Evolutionary conservation across 306 rosid genomes (phyloP), one percentile per base, ranked within the genome.

Genomic region (Sphenostylis stenocarpa): DNA sequence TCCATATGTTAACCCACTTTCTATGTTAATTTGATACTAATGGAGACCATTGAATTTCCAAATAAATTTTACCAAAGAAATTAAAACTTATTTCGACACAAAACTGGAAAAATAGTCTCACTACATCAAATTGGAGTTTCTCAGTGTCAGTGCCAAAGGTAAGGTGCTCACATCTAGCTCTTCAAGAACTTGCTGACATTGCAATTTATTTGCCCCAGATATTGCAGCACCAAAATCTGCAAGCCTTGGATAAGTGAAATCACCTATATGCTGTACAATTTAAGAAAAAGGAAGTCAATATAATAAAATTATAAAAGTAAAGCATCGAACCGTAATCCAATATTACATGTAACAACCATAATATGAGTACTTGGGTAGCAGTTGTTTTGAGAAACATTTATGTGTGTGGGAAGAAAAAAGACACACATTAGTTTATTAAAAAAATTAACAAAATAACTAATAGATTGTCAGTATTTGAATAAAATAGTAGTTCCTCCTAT

Each of bases 151-250:
- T 68, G 60, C 23, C 52, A 28, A 69, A 77, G 57, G 77, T 84
- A 80, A 33, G 26, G 28, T 31, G 68, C 97, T 84, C 84, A 96
- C 99, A 84, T 96, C 99, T 78, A 96, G 86, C 88, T 96, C 99
- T 87, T 91, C 99, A 88, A 96, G 99, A 69, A 96, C 99, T 88
- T 87, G 80, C 70, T 96, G 99, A 83, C 99, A 91, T 80, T 91
- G 98, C 75, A 91, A 86, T 85, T 96, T 96, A 84, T 96, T 96
- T 63, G 97, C 99, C 79, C 99, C 99, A 67, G 99, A 96, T 88
- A 96, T 96, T 47, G 99, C 99, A 81, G 99, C 98, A 84, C 97
- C 98, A 86, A 96, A 96, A 88, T 96, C 99, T 66, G 99, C 99
- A 78, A 92, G 90, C 88, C 97, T 90, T 58, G 99, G 93, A 70